Conservation (phyloP, 208 protist species). For the Eutreptiella sp. region DNA sequence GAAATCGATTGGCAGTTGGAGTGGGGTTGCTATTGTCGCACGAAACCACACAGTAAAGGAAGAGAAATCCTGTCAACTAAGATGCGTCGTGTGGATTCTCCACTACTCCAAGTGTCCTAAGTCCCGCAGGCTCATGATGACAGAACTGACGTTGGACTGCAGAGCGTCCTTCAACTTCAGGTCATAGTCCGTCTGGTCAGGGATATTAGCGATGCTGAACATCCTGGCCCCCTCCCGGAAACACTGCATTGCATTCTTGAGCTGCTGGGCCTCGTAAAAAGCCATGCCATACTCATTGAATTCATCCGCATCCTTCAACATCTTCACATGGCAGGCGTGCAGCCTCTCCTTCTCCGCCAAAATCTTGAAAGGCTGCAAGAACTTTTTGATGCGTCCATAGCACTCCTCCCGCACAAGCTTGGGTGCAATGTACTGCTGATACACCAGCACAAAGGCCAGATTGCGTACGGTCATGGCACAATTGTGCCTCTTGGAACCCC, state of each 20-base stretch:
- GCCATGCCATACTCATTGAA: conserved; percentile 26
- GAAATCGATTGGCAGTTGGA: no score
- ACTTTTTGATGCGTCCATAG: not conserved
- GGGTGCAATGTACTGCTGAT: conserved; percentile 24
- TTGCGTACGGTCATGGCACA: conserved; percentile 4
- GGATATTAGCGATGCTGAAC: conserved; percentile 25
- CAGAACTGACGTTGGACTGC: conserved; percentile 23
- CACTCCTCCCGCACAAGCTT: not conserved
- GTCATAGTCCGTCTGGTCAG: conserved; percentile 10
- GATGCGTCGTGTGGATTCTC: no score
- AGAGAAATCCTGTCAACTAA: no score
- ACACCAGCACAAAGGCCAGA: conserved; percentile 16
- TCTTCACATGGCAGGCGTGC: conserved; percentile 19
- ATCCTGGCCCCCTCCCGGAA: conserved; percentile 30
- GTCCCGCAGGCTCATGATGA: conserved; percentile 18
- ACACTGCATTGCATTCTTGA: conserved; percentile 21
- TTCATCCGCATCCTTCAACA: conserved; percentile 31
- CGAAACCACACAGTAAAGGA: no score
- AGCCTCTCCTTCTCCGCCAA: conserved; percentile 20
- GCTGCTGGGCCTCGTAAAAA: conserved; percentile 26
- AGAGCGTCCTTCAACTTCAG: conserved; percentile 25
- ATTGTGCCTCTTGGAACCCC: conserved; percentile 25
- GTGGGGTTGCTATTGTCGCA: no score
- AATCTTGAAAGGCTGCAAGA: conserved; percentile 17
- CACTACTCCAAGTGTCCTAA: no score